Evolutionary conservation across 192 early-diverging fungal genomes (phyloP), one percentile per base, ranked within the genome.

Genomic region (Thoreauomyces humboldtii): DNA sequence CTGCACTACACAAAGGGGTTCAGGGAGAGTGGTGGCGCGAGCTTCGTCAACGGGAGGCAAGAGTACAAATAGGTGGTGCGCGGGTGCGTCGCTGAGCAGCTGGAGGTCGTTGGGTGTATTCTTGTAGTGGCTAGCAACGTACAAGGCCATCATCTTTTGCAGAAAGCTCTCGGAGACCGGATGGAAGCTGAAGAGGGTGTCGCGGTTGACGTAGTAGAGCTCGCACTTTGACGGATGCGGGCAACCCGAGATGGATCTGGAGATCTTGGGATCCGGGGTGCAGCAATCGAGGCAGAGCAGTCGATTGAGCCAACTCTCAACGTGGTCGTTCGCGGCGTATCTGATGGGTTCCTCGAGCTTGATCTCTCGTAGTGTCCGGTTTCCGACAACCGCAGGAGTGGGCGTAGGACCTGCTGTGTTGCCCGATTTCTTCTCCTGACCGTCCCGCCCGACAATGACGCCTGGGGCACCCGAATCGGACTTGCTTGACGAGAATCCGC

Each of bases 111-210:
- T 96, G 33, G 97, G 97, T 35, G 89, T 91, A 78, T 99, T 99
- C 76, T 99, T 99, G 87, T 99, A 99, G 75, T 99, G 96, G 74
- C 92, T 93, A 22, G 96, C 92, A 28, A 98, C 95, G 63, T 98
- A 99, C 32, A 99, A 74, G 4, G 88, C 83, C 92, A 99, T 95
- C 88, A 99, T 97, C 45, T 89, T 89, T 76, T 97, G 96, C 78
- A 99, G 74, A 73, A 99, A 99, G 1, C 90, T 87, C 72, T 99
- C 96, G 12, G 88, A 90, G 5, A 95, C 95, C 7, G 95, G 93
- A 72, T 99, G 96, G 75, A 90, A 96, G 34, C 94, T 96, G 81
- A 99, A 99, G 47, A 99, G 82, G 29, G 96, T 94, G 73, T 99
- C 96, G 57, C 96, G 89, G 76, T 93, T 95, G 52, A 99, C 91